phyloP scores from a whole-genome alignment of 805 yeast genomes.

The Sungouiozyma ichnusensis region DNA sequence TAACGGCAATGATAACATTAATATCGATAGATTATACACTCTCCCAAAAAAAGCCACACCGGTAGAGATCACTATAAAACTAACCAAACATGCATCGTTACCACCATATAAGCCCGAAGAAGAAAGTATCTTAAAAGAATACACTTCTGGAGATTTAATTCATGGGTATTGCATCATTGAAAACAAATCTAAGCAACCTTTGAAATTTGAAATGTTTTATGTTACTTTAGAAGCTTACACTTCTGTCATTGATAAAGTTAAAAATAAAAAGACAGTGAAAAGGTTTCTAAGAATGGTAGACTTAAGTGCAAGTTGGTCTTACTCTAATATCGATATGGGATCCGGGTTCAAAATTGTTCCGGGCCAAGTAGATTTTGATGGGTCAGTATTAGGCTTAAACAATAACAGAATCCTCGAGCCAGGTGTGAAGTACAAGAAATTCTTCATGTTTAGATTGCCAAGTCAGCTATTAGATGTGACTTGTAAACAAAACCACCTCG shows the following conservation, averaged over 20 bases:
- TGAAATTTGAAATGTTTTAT: slow-evolving; percentile 51
- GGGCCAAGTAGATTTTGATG: slow-evolving; percentile 19
- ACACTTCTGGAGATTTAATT: slow-evolving; percentile 44
- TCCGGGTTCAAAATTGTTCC: slow-evolving; percentile 30
- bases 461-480: slow-evolving; percentile 39
- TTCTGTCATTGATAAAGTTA: slow-evolving; percentile 16
- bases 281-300: slow-evolving; percentile 41
- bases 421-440: slow-evolving; percentile 40
- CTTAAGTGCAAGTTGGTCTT: slow-evolving; percentile 41
- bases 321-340: slow-evolving; percentile 36
- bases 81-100: slow-evolving; percentile 15
- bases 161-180: slow-evolving; percentile 39
- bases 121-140: slow-evolving; percentile 35
- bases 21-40: slow-evolving; percentile 17
- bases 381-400: slow-evolving; percentile 32
- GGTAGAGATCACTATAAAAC: slow-evolving; percentile 15
- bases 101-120: slow-evolving; percentile 16
- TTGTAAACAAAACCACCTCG: slow-evolving; percentile 34
- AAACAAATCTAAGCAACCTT: slow-evolving; percentile 31
- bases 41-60: slow-evolving; percentile 15
- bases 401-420: slow-evolving; percentile 38
- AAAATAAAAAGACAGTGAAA: slow-evolving; percentile 16
- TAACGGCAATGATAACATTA: slow-evolving; percentile 9
- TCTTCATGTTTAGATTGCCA: slow-evolving; percentile 49
- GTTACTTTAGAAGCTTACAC: slow-evolving; percentile 45